These are phyloP conservation scores for Komagataea norvegica DNA, from an alignment of 1,139 yeast genomes.

Conservation along the genomic window DNA sequence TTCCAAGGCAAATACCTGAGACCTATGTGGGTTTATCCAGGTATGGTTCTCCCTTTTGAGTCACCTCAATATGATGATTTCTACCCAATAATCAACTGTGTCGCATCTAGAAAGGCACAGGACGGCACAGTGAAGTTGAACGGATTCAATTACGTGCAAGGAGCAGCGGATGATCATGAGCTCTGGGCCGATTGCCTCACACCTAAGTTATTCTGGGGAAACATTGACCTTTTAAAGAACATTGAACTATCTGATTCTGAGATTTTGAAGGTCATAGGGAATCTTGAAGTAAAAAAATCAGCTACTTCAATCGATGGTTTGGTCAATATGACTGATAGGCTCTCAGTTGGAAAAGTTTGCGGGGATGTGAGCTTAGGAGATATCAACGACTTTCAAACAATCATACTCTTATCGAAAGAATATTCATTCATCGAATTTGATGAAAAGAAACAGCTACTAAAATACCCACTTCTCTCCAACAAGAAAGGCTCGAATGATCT, in stretches of 20 bases:
- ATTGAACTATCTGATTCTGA: slow-evolving; percentile 34
- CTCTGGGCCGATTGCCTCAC: slow-evolving; percentile 64
- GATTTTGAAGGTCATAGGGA: slow-evolving; percentile 16
- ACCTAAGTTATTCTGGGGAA: slow-evolving; percentile 56
- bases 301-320: slow-evolving; percentile 7
- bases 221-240: slow-evolving; percentile 33
- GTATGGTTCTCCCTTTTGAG: slow-evolving; percentile 32
- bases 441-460: slow-evolving; percentile 4
- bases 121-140: slow-evolving; percentile 45
- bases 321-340: slow-evolving; percentile 9
- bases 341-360: slow-evolving; percentile 18
- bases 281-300: slow-evolving; percentile 7
- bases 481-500: slow-evolving; percentile 63
- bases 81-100: slow-evolving; percentile 48
- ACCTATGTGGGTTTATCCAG: slow-evolving; percentile 73
- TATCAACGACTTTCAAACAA: slow-evolving; percentile 4
- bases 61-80: slow-evolving; percentile 27
- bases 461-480: slow-evolving; percentile 36
- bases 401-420: slow-evolving; percentile 15
- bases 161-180: slow-evolving; percentile 93
- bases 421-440: background rate
- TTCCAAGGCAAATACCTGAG: slow-evolving; percentile 47
- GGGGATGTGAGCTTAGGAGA: slow-evolving; percentile 5
- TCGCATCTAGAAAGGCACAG: slow-evolving; percentile 58
- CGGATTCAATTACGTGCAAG: slow-evolving; percentile 66